Conservation (phyloP, 805 yeast species). For the Metschnikowia cerradonensis region DNA sequence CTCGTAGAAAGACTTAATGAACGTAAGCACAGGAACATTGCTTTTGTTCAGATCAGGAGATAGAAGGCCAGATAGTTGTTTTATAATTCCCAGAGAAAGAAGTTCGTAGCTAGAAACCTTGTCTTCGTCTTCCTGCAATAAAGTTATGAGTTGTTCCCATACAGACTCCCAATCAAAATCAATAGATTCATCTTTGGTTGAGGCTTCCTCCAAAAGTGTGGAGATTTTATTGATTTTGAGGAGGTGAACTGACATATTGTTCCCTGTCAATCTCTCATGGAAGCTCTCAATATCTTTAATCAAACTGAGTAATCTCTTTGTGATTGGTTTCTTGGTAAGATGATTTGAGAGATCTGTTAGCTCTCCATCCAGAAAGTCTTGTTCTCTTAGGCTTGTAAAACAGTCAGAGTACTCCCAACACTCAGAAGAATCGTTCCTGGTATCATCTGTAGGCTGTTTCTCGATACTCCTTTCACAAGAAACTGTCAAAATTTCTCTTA, state of each 20-base stretch:
- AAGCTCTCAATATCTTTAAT: not conserved
- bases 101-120: constrained; percentile 71
- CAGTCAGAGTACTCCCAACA: not conserved
- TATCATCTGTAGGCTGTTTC: not conserved
- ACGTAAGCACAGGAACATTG: constrained; percentile 30
- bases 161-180: constrained; percentile 22
- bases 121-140: constrained; percentile 11
- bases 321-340: constrained; percentile 1
- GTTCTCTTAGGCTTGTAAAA: not conserved
- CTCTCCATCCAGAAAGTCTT: constrained; percentile 1
- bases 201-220: not conserved
- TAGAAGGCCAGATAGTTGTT: constrained; percentile 16
- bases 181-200: not conserved
- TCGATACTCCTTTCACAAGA: not conserved
- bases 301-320: not conserved
- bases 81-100: constrained; percentile 61
- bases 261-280: not conserved
- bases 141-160: constrained; percentile 23
- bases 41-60: not conserved
- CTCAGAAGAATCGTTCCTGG: not conserved
- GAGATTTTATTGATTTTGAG: not conserved
- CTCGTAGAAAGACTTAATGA: constrained; percentile 38
- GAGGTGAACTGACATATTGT: not conserved
- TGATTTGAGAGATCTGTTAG: not conserved
- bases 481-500: not conserved